Conservation (phyloP, 140 eudicot species). For the Senecio squalidus region DNA sequence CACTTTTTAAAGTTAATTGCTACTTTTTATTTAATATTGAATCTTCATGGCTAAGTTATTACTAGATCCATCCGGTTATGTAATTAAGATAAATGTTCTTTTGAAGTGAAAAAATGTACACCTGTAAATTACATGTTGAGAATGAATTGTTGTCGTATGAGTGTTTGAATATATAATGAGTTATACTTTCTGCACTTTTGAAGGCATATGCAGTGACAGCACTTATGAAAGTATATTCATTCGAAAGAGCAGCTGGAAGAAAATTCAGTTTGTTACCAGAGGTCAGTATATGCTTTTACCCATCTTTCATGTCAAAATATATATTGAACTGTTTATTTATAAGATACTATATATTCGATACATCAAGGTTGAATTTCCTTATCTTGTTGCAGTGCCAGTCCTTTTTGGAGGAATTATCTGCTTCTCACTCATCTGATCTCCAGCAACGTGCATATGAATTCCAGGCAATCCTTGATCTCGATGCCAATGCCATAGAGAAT, state of each 20-base stretch:
- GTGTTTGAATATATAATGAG: background rate
- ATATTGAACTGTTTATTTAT: too few relatives aligned
- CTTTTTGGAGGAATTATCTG: slow-evolving; percentile 73
- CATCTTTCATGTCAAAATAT: slow-evolving; percentile 10
- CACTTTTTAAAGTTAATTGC: background rate
- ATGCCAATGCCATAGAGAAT: slow-evolving; percentile 58
- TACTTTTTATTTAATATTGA: background rate
- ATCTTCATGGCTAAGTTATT: background rate
- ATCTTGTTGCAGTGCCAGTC: slow-evolving; percentile 71
- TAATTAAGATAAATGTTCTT: background rate
- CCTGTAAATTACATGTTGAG: background rate
- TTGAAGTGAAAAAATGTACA: too few relatives aligned
- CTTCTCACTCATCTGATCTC: slow-evolving; percentile 91
- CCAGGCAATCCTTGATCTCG: slow-evolving; percentile 61
- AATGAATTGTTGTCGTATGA: background rate
- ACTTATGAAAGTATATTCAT: slow-evolving; percentile 80
- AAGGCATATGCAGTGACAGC: slow-evolving; percentile 96
- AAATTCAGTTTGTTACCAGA: slow-evolving; percentile 80
- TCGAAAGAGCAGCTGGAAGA: slow-evolving; percentile 91
- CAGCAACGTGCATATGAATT: slow-evolving; percentile 99
- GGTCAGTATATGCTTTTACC: slow-evolving; percentile 41
- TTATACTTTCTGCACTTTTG: slow-evolving; percentile 10
- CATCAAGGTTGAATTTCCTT: background rate
- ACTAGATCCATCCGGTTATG: background rate
- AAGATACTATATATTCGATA: too few relatives aligned